Evolutionary conservation across 2,329 filamentous ascomycete species (phyloP), one percentile per base, ranked within the genome.

Genomic region (Cordyceps tenuipes): DNA sequence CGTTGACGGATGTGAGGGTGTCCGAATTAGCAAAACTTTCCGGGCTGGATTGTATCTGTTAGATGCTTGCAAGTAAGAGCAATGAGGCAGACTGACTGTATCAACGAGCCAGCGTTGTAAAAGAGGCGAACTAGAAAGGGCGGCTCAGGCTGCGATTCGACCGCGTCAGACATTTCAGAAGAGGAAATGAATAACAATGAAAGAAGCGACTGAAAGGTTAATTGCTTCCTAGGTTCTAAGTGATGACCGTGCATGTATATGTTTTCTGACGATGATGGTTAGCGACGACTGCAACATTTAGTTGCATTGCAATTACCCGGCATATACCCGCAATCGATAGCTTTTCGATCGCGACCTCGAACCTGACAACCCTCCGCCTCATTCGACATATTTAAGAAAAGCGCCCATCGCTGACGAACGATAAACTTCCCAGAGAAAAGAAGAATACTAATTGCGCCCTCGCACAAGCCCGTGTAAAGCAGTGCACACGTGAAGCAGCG

Each of bases 51-150:
- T 4, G 19, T n/a, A 7, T 8, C 17, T 36, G 47, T 53, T 17
- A 47, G 43, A 29, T 3, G 6, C 3, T 48, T 39, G 21, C 9
- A n/a, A 43, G 3, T 9, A 31, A 3, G 19, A 61, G 34, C 57
- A 50, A 56, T 36, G n/a, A 44, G 26, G 21, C 26, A 29, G 43
- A 58, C 68, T 47, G 75, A 86, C 86, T 83, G 82, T 73, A 93
- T 87, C 68, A 91, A 92, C 48, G 82, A 80, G 68, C 86, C 84
- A 17, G 81, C 83, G 62, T 57, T 54, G 75, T 93, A 95, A 77
- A 92, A 96, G 62, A 96, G 82, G 70, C 89, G 91, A 19, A 96
- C 78, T 63, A 93, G 83, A 74, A 96, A 96, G 6, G 91, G 92
- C 3, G 89, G 85, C 13, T 85, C 89, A 51, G 81, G 80, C 68